Evolutionary conservation across 2,329 filamentous ascomycete genomes (phyloP).

Genomic region (Exophiala xenobiotica): DNA sequence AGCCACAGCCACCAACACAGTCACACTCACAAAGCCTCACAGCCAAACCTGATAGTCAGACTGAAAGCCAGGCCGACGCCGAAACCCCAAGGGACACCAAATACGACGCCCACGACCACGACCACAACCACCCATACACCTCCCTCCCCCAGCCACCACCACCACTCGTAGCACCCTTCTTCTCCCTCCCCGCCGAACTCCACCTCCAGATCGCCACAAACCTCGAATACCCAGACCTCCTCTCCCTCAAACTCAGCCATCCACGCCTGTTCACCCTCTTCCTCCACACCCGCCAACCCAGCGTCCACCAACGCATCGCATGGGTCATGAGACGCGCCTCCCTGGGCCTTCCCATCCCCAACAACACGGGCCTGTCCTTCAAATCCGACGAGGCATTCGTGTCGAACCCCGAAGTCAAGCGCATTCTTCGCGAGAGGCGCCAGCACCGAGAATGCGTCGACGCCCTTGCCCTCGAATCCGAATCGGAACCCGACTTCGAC

Average conservation of each 20-base stretch:
- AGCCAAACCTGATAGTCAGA: too few relatives aligned
- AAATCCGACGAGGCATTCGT: conserved; percentile 23
- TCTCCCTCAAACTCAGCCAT: conserved; percentile 33
- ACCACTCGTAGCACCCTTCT: conserved; percentile 10
- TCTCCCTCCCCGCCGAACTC: conserved; percentile 36
- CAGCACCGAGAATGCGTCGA: conserved; percentile 22
- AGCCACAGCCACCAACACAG: too few relatives aligned
- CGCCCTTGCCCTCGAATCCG: too few relatives aligned
- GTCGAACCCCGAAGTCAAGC: conserved; percentile 19
- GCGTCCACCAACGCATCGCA: conserved; percentile 9
- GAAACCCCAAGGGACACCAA: too few relatives aligned
- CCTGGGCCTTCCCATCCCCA: conserved; percentile 14
- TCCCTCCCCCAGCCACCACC: neutral
- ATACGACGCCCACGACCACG: neutral
- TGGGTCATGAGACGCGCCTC: conserved; percentile 16
- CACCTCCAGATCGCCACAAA: conserved; percentile 32
- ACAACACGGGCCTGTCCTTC: conserved; percentile 10
- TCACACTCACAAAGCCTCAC: too few relatives aligned
- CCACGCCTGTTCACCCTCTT: conserved; percentile 26
- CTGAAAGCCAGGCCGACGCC: too few relatives aligned
- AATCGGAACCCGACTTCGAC: neutral
- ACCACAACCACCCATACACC: neutral
- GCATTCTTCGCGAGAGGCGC: conserved; percentile 17
- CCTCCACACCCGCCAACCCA: conserved; percentile 4
- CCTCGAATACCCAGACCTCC: conserved; percentile 32